phyloP scores from a whole-genome alignment of 2,329 filamentous ascomycete genomes.

The Talaromyces islandicus region DNA sequence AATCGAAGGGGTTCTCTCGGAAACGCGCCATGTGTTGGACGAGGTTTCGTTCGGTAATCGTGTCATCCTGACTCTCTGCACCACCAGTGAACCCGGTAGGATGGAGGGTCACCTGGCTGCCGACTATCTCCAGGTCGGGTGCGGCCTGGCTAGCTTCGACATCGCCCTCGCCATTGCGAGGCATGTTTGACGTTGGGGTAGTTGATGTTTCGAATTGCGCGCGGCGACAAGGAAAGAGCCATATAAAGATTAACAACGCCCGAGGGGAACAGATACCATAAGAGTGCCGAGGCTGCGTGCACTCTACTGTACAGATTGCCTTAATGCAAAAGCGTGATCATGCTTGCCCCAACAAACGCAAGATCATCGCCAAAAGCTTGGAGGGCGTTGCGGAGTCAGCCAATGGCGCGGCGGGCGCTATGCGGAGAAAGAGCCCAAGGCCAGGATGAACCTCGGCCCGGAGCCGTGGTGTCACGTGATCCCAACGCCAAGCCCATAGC shows the following conservation, averaged over 20 bases:
- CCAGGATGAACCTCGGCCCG: neutral
- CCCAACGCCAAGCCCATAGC: neutral
- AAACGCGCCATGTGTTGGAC: constrained; percentile 79
- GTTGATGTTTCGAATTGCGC: neutral
- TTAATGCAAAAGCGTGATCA: neutral
- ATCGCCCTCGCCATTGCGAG: constrained; percentile 20
- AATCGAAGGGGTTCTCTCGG: constrained; percentile 65
- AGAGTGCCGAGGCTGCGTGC: neutral
- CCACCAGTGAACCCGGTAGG: constrained; percentile 56
- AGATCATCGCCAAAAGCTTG: neutral
- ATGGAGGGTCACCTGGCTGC: constrained; percentile 67
- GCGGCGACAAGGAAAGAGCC: constrained; percentile 1
- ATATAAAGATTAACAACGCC: neutral
- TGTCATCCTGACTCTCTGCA: constrained; percentile 35
- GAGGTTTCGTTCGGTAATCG: constrained; percentile 43
- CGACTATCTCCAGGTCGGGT: constrained; percentile 72
- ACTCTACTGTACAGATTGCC: neutral
- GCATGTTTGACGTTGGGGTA: constrained; percentile 4
- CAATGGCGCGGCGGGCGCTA: neutral
- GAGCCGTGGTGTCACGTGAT: neutral
- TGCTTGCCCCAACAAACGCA: neutral
- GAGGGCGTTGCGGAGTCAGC: neutral
- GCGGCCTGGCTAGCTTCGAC: constrained; percentile 44
- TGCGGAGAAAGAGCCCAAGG: neutral
- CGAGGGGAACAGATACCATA: neutral